These are phyloP conservation scores for Aureobasidium sp. DNA, from an alignment of 2,329 filamentous ascomycete species.

Conservation along the genomic window DNA sequence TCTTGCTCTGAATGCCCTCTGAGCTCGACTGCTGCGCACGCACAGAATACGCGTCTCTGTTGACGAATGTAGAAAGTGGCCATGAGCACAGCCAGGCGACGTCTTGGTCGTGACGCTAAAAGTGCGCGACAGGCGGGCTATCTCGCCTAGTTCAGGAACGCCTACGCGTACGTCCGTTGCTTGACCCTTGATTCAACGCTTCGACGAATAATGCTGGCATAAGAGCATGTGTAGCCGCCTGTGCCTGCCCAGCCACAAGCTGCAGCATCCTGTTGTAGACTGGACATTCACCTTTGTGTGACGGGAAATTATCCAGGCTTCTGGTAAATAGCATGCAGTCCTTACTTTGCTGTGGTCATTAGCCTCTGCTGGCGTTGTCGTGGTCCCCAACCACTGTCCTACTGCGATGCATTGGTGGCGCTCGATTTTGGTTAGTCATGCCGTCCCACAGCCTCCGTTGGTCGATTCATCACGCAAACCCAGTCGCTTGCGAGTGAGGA, in stretches of 20 bases:
- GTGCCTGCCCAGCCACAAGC: not conserved
- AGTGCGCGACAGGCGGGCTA: conserved; percentile 2
- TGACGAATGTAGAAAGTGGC: not conserved
- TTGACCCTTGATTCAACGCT: not conserved
- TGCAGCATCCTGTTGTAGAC: not conserved
- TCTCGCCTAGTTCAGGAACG: conserved; percentile 9
- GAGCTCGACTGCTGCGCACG: not conserved
- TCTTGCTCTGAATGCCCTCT: not conserved
- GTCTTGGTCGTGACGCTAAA: conserved; percentile 5
- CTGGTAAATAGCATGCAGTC: not conserved
- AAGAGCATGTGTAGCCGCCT: not conserved
- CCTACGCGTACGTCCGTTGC: conserved; percentile 2
- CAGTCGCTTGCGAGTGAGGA: not conserved
- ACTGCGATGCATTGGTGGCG: not conserved
- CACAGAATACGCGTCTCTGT: not conserved
- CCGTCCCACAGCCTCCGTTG: not conserved
- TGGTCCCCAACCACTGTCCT: not conserved
- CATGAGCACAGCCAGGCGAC: not conserved
- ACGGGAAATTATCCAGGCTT: not conserved
- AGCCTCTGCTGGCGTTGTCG: not conserved
- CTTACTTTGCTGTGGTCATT: not conserved
- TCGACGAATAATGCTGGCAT: not conserved
- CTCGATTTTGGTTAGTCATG: not conserved
- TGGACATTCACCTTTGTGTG: not conserved
- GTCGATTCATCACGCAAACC: not conserved